Evolutionary conservation across 2,329 filamentous ascomycete species (phyloP).

Genomic region (Ascochyta clinopodiicola): DNA sequence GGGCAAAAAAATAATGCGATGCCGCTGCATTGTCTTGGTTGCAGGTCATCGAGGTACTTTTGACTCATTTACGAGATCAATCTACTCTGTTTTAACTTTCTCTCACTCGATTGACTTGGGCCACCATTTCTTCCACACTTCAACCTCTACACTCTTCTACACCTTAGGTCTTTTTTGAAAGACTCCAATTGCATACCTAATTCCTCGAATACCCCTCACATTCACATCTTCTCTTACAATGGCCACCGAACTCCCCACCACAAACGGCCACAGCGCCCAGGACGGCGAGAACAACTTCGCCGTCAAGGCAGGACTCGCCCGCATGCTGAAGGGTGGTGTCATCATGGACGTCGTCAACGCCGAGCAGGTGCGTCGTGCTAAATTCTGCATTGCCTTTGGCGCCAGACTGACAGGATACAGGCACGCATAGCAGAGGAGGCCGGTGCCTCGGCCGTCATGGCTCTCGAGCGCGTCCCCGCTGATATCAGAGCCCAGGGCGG

Average conservation of each 20-base stretch:
- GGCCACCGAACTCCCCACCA: conserved; percentile 57
- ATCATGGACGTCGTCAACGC: conserved; percentile 99
- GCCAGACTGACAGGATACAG: conserved; percentile 50
- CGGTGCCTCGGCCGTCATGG: conserved; percentile 96
- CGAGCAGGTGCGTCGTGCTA: conserved; percentile 65
- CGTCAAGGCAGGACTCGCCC: conserved; percentile 92
- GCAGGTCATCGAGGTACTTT: conserved; percentile 29
- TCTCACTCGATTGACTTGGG: background rate
- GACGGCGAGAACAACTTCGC: conserved; percentile 69
- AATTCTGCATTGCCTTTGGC: background rate
- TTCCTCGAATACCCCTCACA: background rate
- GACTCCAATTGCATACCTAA: conserved; percentile 3
- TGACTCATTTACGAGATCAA: conserved; percentile 27
- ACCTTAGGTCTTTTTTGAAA: background rate
- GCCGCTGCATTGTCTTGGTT: conserved; percentile 24
- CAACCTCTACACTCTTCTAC: background rate
- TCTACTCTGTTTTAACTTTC: conserved; percentile 14
- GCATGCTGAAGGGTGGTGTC: conserved; percentile 98
- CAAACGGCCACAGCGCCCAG: conserved; percentile 52
- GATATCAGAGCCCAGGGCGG: conserved; percentile 93
- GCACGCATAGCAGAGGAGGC: conserved; percentile 97
- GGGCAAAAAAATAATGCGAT: conserved; percentile 37
- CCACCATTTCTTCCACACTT: background rate
- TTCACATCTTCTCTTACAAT: conserved; percentile 40
- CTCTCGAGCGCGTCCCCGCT: conserved; percentile 93